Conservation (phyloP, 1,284 basidiomycete genomes). For the Ustilago shanxiensis region DNA sequence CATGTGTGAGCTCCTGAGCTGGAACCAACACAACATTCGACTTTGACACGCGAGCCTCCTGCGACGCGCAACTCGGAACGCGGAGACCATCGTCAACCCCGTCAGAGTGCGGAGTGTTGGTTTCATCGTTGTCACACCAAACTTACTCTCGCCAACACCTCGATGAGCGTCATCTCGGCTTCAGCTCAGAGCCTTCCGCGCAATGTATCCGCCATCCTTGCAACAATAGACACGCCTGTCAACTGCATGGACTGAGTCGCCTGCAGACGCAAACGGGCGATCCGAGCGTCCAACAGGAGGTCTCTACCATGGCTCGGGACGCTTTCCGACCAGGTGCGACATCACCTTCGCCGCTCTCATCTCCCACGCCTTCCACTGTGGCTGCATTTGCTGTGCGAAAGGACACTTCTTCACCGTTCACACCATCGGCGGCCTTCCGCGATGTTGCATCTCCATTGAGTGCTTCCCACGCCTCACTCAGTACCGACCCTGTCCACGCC, state of each 20-base stretch:
- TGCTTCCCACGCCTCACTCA: conserved; percentile 42
- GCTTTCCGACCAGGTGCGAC: conserved; percentile 24
- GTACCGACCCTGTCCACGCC: conserved; percentile 34
- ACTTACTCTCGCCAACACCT: not conserved
- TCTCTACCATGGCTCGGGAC: conserved; percentile 24
- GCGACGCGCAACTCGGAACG: not conserved
- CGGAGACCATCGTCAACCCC: not conserved
- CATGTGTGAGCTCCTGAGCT: not conserved
- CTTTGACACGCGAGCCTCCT: conserved; percentile 2
- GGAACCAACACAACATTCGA: not conserved
- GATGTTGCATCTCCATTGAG: conserved; percentile 31
- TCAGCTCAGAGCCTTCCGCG: not conserved
- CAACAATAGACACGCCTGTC: not conserved
- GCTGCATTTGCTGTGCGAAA: conserved; percentile 29
- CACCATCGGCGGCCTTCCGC: conserved; percentile 28
- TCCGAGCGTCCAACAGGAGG: not conserved
- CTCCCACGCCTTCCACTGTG: conserved; percentile 27
- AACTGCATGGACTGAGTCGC: not conserved
- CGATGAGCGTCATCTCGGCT: not conserved
- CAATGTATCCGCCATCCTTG: not conserved
- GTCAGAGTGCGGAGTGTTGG: not conserved
- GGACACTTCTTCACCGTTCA: conserved; percentile 21
- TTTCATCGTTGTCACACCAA: not conserved
- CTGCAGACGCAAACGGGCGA: not conserved
- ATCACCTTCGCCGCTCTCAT: conserved; percentile 38